Evolutionary conservation across 1,284 basidiomycete species (phyloP).

Genomic region (Sporisorium reilianum): DNA sequence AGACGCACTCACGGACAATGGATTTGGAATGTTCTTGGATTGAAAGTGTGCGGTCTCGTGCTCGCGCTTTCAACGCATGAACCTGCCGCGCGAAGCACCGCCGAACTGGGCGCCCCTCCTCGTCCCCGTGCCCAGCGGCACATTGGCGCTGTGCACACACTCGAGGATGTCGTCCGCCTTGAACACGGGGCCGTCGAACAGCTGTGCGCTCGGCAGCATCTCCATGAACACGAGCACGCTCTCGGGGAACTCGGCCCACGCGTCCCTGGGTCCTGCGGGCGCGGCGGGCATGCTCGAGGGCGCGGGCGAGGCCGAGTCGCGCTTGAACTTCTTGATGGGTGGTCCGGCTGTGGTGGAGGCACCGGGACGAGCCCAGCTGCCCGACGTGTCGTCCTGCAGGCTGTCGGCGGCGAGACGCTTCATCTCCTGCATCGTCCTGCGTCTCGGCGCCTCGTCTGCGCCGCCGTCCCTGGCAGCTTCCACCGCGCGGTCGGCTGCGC

Average conservation of each 20-base stretch:
- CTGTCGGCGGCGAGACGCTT: constrained; percentile 54
- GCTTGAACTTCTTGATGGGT: constrained; percentile 58
- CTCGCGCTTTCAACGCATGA: constrained; percentile 15
- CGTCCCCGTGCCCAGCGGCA: constrained; percentile 21
- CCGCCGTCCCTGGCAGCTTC: constrained; percentile 36
- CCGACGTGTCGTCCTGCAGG: constrained; percentile 68
- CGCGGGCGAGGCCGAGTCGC: constrained; percentile 71
- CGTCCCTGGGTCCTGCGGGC: constrained; percentile 18
- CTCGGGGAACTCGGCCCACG: constrained; percentile 47
- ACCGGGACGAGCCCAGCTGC: constrained; percentile 38
- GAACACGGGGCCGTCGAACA: constrained; percentile 56
- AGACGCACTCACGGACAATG: constrained; percentile 2
- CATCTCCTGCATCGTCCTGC: constrained; percentile 59
- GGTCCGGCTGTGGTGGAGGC: constrained; percentile 66
- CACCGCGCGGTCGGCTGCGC: constrained; percentile 51
- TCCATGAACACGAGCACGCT: constrained; percentile 55
- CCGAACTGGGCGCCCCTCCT: constrained; percentile 5
- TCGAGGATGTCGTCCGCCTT: constrained; percentile 58
- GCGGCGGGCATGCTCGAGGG: constrained; percentile 18
- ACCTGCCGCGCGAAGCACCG: constrained; percentile 19
- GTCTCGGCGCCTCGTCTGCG: constrained; percentile 44
- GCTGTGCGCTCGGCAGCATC: constrained; percentile 45
- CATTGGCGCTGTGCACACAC: constrained; percentile 48
- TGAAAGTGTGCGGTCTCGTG: too few relatives aligned
- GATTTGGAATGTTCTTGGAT: too few relatives aligned